Conservation (phyloP, 108 stramenopile species). For the Skeletonema grethae region DNA sequence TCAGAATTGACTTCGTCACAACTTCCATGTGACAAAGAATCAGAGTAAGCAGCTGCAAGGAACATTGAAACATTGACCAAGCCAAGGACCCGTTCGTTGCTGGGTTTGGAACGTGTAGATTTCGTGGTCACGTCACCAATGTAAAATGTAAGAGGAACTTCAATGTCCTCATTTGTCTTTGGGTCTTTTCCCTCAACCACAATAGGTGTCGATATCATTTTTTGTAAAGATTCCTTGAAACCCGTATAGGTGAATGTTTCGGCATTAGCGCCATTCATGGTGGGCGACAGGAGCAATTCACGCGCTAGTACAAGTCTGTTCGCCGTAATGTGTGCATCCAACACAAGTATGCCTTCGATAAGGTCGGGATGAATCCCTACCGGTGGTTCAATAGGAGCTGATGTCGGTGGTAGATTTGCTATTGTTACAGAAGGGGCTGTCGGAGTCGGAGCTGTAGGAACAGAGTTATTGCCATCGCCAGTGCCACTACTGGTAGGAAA, state of each 20-base stretch:
- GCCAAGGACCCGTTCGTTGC: constrained; percentile 28
- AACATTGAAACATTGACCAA: constrained; percentile 41
- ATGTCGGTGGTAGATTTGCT: not conserved
- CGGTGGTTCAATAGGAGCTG: not conserved
- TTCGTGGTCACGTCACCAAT: constrained; percentile 12
- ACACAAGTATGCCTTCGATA: constrained; percentile 26
- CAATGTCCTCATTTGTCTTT: not conserved
- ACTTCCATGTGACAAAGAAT: constrained; percentile 29
- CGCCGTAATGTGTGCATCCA: constrained; percentile 41
- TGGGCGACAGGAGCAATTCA: constrained; percentile 16
- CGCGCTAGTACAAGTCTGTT: constrained; percentile 33
- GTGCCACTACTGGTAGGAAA: not conserved
- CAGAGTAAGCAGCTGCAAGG: constrained; percentile 14
- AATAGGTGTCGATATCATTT: constrained; percentile 28
- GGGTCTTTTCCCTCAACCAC: not conserved
- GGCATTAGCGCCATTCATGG: not conserved
- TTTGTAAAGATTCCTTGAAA: constrained; percentile 28
- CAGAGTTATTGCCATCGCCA: not conserved
- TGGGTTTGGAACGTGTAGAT: not conserved
- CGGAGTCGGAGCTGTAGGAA: no score
- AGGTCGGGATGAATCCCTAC: not conserved
- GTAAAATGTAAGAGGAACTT: constrained; percentile 16
- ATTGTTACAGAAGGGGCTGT: not conserved
- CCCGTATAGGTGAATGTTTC: constrained; percentile 19
- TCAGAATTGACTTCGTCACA: constrained; percentile 42